These are phyloP conservation scores for Fusarium xyrophilum DNA, from an alignment of 2,329 filamentous ascomycete species.

Conservation along the genomic window DNA sequence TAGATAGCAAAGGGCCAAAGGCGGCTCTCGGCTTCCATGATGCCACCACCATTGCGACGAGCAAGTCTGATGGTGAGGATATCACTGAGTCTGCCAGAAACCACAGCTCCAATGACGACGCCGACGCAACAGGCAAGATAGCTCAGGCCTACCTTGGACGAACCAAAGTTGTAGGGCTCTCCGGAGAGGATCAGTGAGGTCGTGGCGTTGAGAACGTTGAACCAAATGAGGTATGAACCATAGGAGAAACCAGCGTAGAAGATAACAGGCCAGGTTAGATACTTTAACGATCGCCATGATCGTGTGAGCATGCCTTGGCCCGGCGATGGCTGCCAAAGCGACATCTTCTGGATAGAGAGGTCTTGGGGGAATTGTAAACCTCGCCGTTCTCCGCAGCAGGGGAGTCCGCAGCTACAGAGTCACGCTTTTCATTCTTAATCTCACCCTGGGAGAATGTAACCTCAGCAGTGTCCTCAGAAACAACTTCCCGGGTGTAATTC, in stretches of 20 bases:
- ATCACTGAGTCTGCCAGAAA: conserved; percentile 49
- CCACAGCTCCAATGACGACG: conserved; percentile 38
- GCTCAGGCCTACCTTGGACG: conserved; percentile 50
- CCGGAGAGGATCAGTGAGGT: conserved; percentile 50
- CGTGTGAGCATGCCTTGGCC: conserved; percentile 45
- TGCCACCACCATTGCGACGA: conserved; percentile 50
- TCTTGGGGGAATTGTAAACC: conserved; percentile 42
- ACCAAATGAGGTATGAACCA: conserved; percentile 52
- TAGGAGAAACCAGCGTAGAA: conserved; percentile 54
- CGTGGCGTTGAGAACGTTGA: conserved; percentile 53
- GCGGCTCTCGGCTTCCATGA: conserved; percentile 51
- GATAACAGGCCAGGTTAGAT: conserved; percentile 52
- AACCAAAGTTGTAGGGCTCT: conserved; percentile 48
- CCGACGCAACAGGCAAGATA: conserved; percentile 50
- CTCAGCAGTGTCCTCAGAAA: neutral
- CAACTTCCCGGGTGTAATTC: conserved; percentile 38
- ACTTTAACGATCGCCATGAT: conserved; percentile 46
- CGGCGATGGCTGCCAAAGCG: conserved; percentile 48
- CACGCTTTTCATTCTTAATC: conserved; percentile 4
- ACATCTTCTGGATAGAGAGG: conserved; percentile 53
- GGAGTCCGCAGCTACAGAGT: fast-evolving
- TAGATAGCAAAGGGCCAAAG: conserved; percentile 50
- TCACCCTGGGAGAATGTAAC: neutral
- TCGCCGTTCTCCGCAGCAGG: conserved; percentile 11
- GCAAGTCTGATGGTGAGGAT: conserved; percentile 49